These are phyloP conservation scores for Blakeslea trispora DNA, from an alignment of 371 early-diverging fungal genomes.

Conservation along the genomic window DNA sequence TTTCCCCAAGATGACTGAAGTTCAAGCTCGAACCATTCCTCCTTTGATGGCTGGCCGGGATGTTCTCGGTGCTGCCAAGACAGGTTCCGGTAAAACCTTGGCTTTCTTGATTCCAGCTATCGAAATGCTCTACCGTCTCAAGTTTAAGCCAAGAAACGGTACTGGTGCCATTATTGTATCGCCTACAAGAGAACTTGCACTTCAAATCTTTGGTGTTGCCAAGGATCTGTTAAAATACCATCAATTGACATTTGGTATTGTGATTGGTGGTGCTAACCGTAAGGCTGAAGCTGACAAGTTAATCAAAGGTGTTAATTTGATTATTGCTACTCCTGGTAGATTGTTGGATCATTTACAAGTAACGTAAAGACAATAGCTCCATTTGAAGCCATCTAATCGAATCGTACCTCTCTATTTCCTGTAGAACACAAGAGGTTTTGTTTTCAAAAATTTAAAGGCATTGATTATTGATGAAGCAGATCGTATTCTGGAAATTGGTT, in stretches of 20 bases:
- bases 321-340: conserved; percentile 98
- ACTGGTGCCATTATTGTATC: conserved; percentile 97
- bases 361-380: background rate
- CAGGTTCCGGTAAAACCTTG: conserved; percentile 98
- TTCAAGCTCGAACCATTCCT: conserved; percentile 96
- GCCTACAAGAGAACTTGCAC: conserved; percentile 99
- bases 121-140: conserved; percentile 82
- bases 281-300: conserved; percentile 95
- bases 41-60: conserved; percentile 95
- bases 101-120: conserved; percentile 98
- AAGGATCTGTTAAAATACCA: conserved; percentile 91
- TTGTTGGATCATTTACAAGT: conserved; percentile 94
- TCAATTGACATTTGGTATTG: conserved; percentile 90
- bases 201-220: conserved; percentile 98
- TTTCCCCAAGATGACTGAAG: conserved; percentile 95
- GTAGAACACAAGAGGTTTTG: conserved; percentile 88
- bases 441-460: conserved; percentile 87
- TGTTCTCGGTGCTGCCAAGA: conserved; percentile 98
- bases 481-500: conserved; percentile 96
- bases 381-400: too few species aligned
- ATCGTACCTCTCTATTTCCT: background rate
- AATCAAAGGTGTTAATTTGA: conserved; percentile 89
- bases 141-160: conserved; percentile 95
- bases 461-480: conserved; percentile 99
- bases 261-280: conserved; percentile 97